Evolutionary conservation across 495 filamentous ascomycete species (phyloP), one percentile per base, ranked within the genome.

Genomic region (Aspergillus nidulans): DNA sequence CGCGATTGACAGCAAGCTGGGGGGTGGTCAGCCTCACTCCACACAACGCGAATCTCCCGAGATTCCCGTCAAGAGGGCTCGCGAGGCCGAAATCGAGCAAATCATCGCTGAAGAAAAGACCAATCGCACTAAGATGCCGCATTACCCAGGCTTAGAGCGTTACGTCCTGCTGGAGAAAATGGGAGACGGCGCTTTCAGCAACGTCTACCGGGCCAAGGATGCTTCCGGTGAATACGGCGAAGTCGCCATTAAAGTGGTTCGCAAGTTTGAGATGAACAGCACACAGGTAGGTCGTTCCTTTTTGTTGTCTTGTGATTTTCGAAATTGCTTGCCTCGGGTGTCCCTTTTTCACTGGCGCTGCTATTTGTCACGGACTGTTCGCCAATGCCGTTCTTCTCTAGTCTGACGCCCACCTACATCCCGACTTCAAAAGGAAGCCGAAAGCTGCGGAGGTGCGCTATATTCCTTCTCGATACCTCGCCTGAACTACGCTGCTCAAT

Each of bases 171-270:
- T 95, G 36, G 92, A 97, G 71, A 98, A 98, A 79, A 98, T 98
- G 94, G 94, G 94, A 49, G 94, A 98, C 62, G 94, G 94, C 48
- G 94, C 94, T 40, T 98, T 98, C 79, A 97, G 92, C 77, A 98
- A 98, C 57, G 94, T 98, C 52, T 98, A 97, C 69, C 84, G 89
- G 3, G 94, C 95, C 16, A 78, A 77, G 54, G 95, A 98, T 69
- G 77, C 74, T 28, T 76, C 72, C 4, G 85, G 85, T 19, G 74
- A 86, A 49, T 79, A 79, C 38, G 85, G 82, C 39, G 88, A 98
- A 63, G 91, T 94, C 15, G 94, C 94, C 41, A 97, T 98, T 80
- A 98, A 98, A 67, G 94, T 98, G 20, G 94, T 98, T 51, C 86
- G 94, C 53, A 98, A 98, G 73, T 98, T 88, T 65, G 95, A 98